Evolutionary conservation across 352 stramenopile genomes (phyloP).

Genomic region (Elongisporangium prolatum): DNA sequence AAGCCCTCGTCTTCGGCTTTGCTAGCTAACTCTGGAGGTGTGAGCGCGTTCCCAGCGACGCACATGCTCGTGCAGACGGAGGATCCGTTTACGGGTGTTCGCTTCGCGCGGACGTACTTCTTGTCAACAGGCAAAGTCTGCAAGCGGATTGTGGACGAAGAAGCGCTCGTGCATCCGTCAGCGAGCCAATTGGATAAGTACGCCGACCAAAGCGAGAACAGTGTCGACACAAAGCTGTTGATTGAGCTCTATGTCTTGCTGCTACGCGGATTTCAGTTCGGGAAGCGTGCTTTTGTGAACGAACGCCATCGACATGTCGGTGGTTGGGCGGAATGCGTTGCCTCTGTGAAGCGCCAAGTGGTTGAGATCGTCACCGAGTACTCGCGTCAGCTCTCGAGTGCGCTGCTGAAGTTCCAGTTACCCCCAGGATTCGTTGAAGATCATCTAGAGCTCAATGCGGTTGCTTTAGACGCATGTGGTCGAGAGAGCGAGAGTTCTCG

Average conservation of each 20-base stretch:
- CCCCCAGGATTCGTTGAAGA: conserved; percentile 28
- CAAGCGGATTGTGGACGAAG: conserved; percentile 44
- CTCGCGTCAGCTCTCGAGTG: neutral
- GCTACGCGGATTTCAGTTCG: conserved; percentile 33
- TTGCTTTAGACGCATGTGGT: conserved; percentile 46
- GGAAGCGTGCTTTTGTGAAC: conserved; percentile 11
- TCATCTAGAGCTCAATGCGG: conserved; percentile 24
- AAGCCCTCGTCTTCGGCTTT: conserved; percentile 33
- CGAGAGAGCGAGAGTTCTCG: neutral
- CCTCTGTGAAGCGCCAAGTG: conserved; percentile 13
- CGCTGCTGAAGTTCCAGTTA: conserved; percentile 2
- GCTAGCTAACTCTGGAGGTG: conserved; percentile 23
- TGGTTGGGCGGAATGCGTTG: conserved; percentile 18
- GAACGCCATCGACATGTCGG: neutral
- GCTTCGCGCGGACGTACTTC: conserved; percentile 65
- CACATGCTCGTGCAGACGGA: conserved; percentile 69
- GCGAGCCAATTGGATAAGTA: conserved; percentile 12
- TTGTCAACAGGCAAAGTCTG: conserved; percentile 50
- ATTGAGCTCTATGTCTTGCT: conserved; percentile 34
- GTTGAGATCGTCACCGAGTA: conserved; percentile 8
- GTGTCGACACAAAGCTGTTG: conserved; percentile 20
- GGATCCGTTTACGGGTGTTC: conserved; percentile 66
- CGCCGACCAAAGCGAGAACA: conserved; percentile 6
- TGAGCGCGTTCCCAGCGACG: conserved; percentile 24
- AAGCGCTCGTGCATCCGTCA: conserved; percentile 42